These are phyloP conservation scores for Acer yangbiense DNA, from an alignment of 345 rosid species.

Conservation along the genomic window DNA sequence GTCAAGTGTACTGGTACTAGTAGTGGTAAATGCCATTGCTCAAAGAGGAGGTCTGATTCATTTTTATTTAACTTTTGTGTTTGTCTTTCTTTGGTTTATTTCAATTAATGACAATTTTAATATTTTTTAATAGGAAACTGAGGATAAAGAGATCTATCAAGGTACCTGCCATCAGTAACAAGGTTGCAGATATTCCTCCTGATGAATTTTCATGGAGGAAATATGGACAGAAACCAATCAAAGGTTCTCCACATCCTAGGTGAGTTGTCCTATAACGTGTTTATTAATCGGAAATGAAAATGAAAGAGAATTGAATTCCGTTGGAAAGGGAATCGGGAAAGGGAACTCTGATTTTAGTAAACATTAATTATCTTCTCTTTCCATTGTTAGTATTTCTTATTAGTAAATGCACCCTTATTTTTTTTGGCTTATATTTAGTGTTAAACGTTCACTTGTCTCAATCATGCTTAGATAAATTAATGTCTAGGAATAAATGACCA, in stretches of 20 bases:
- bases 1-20: conserved; percentile 53
- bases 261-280: not conserved
- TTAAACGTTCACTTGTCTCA: not conserved
- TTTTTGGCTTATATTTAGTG: not conserved
- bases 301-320: too few species aligned
- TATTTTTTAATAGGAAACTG: conserved; percentile 44
- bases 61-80: not conserved
- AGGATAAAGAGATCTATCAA: conserved; percentile 69
- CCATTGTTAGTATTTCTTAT: too few species aligned
- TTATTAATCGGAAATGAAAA: too few species aligned
- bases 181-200: conserved; percentile 82
- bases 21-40: conserved; percentile 72
- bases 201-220: conserved; percentile 90
- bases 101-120: not conserved
- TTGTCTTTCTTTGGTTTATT: not conserved
- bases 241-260: conserved; percentile 89
- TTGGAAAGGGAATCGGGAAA: too few species aligned
- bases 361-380: too few species aligned
- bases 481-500: not conserved
- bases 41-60: conserved; percentile 58
- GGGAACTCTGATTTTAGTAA: too few species aligned
- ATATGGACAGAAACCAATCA: conserved; percentile 85
- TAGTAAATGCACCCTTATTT: too few species aligned
- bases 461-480: not conserved
- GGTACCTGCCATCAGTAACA: conserved; percentile 89